Base-by-base conservation (phyloP, 305 asterid genomes). In the Solanum aculeatissimum region DNA sequence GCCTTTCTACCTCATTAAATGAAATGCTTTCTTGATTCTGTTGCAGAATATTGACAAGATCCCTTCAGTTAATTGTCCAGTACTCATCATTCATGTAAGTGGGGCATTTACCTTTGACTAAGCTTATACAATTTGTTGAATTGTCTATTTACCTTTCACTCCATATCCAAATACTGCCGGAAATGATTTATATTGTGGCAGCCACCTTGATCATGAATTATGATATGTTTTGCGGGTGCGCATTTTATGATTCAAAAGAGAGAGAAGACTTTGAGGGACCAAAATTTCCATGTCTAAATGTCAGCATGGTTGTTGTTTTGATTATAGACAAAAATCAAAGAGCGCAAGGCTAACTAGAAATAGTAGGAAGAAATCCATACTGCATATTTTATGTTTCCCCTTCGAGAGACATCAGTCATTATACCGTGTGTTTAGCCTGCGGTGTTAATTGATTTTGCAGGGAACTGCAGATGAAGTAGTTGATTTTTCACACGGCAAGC, bases 381-480 rank as follows among this genome's bases (percentile, higher is more conserved):
- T 49, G 65, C 82, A 51, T 18, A 72, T 72, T 57, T 14, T 47
- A 6, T 23, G 80, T 23, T 54, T 23, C 47, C 32, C 8, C 18
- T 9, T 54, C 1, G 57, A 15, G 68, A 23, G 45, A 15, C 40
- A 15, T 2, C 51, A 70, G 60, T 4, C 49, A 32, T 32, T 9
- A n/a, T n/a, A 53, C 9, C 1, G 7, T 18, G 32, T 78, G 66
- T 78, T 78, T n/a, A 78, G 63, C 10, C 63, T n/a, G 18, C 23
- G 65, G 74, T 65, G 6, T 14, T 49, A 40, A 65, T 82, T n/a
- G 25, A 54, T 83, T 68, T 84, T 25, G 84, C 91, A 96, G 98
- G 99, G 99, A 83, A 95, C 98, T 65, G 96, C 97, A 19, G 99
- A 96, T 83, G 99, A 96, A 88, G 99, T 96, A 54, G 99, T 96